Evolutionary conservation across 306 rosid species (phyloP).

Genomic region (Herpetospermum pedunculosum): DNA sequence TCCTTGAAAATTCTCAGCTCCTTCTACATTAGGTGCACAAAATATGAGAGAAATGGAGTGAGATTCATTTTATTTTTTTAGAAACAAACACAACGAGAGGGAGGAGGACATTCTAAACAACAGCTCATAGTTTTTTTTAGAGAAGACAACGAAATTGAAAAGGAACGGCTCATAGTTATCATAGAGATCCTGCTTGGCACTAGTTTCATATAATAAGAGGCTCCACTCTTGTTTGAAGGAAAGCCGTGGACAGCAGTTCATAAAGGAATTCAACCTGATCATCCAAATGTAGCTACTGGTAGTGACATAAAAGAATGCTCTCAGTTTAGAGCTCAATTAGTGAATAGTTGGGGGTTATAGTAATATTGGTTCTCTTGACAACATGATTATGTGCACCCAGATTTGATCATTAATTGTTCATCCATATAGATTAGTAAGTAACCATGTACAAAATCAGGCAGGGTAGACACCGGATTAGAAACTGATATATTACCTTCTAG

Average conservation of each 20-base stretch:
- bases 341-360: not conserved
- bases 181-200: not conserved
- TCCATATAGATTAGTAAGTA: not conserved
- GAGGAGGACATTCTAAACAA: not conserved
- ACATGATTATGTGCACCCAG: not conserved
- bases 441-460: not conserved
- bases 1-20: slow-evolving; percentile 37
- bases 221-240: not conserved
- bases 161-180: not conserved
- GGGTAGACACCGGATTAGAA: not conserved
- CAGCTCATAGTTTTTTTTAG: not conserved
- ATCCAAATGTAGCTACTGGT: not conserved
- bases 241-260: not conserved
- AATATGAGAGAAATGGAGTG: not conserved
- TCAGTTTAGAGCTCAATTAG: not conserved
- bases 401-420: not conserved
- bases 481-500: slow-evolving; percentile 39
- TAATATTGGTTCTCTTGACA: not conserved
- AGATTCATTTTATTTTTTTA: not conserved
- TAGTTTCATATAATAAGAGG: not conserved
- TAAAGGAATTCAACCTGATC: not conserved
- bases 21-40: slow-evolving; percentile 28
- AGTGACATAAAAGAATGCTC: not conserved
- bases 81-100: not conserved
- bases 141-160: not conserved